A percentile compares a stretch with the other conserved stretches of the same genome.
These are phyloP conservation scores for Mycena capillaripes DNA, from an alignment of 768 basidiomycete genomes.

Conservation along the genomic window DNA sequence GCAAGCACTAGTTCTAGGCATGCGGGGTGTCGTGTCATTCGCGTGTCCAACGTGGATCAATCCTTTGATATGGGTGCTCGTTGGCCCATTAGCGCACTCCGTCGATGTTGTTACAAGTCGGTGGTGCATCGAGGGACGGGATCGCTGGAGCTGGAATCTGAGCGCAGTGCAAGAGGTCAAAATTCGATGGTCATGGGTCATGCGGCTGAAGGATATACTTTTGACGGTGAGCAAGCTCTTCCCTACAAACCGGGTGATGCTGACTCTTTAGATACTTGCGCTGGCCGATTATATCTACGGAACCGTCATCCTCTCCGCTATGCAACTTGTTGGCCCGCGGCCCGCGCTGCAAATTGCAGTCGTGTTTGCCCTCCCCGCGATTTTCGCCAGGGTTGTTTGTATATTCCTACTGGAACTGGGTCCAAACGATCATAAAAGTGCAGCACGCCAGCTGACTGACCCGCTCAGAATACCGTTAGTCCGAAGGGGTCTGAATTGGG, in stretches of 20 bases:
- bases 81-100: neutral
- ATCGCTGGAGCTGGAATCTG: constrained; percentile 11
- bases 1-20: constrained; percentile 8
- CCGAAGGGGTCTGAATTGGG: too few relatives aligned
- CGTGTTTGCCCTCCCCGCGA: neutral
- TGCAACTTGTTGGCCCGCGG: constrained; percentile 2
- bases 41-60: constrained; percentile 10
- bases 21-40: constrained; percentile 16
- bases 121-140: neutral
- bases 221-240: neutral
- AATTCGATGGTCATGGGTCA: neutral
- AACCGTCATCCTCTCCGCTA: constrained; percentile 9
- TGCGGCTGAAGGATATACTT: neutral
- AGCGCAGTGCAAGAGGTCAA: neutral
- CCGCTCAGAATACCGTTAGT: too few relatives aligned
- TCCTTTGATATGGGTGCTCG: constrained; percentile 6
- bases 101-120: neutral
- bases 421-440: too few relatives aligned
- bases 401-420: too few relatives aligned
- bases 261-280: neutral
- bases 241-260: neutral
- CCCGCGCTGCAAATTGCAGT: neutral
- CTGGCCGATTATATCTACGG: constrained; percentile 9
- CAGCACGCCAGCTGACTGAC: too few relatives aligned
- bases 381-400: neutral